These are phyloP conservation scores for Lindgomyces ingoldianus DNA, from an alignment of 495 filamentous ascomycete genomes.

Conservation along the genomic window DNA sequence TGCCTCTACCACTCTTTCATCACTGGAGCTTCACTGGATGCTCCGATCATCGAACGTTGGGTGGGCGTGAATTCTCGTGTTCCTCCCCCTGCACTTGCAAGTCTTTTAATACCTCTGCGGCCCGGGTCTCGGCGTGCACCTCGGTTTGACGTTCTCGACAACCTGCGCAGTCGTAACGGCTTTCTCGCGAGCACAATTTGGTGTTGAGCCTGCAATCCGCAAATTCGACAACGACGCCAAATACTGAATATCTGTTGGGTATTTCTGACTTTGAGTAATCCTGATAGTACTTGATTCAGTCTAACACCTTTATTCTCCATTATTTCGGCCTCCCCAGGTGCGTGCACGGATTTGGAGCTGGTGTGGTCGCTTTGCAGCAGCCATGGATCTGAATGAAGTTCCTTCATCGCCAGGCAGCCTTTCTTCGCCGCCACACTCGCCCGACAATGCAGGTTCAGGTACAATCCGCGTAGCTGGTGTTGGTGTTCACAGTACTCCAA, in stretches of 20 bases:
- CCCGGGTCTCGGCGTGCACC: conserved; percentile 9
- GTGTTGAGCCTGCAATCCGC: conserved; percentile 26
- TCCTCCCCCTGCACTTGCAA: conserved; percentile 22
- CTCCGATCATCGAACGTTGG: conserved; percentile 6
- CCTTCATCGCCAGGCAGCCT: conserved; percentile 33
- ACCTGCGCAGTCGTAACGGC: conserved; percentile 8
- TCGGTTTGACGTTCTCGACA: conserved; percentile 30
- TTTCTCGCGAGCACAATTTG: conserved; percentile 2
- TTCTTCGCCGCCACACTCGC: conserved; percentile 36
- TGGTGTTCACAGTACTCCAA: conserved; percentile 11
- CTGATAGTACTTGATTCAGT: background rate
- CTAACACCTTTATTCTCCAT: background rate
- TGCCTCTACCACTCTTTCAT: background rate
- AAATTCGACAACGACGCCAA: background rate
- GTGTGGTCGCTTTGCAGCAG: conserved; percentile 11
- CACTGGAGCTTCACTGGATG: background rate
- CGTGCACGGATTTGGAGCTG: background rate
- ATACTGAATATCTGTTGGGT: background rate
- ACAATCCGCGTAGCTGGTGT: conserved; percentile 30
- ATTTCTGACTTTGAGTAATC: background rate
- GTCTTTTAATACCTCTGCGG: background rate
- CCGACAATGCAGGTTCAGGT: conserved; percentile 23
- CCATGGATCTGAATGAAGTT: conserved; percentile 28
- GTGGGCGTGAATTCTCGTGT: background rate
- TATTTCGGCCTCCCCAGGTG: background rate